Base-by-base conservation (phyloP, 768 basidiomycete species). In the Lactifluus echinatus region DNA sequence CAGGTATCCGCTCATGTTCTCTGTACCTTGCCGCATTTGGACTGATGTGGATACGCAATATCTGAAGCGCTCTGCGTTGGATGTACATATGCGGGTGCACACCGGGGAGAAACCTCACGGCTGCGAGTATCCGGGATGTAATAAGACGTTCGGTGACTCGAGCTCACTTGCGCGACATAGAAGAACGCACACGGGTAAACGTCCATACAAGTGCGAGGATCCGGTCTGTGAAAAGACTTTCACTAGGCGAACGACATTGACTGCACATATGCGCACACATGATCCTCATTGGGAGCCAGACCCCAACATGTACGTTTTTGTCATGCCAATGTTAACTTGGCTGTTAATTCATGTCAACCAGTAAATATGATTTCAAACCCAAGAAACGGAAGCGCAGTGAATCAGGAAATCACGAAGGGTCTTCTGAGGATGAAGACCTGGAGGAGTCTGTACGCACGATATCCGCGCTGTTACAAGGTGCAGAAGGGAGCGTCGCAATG, bases 71-170 rank as follows among this genome's bases (percentile, higher is more conserved):
- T 93, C 91, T 19, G 92, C 92, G 26, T 74, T 95, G 56, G 89
- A 89, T 59, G 92, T 95, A 2, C 93, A 95, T 69, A 76, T 79
- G 50, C 84, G 93, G 19, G 89, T 92, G 2, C 93, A 95, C 68
- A 93, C 93, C 4, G 93, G 93, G 37, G 93, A 95, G 73, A 89
- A 91, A 65, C 93, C 93, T 10, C 93, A 95, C 69, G 80, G 77
- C 48, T 95, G 93, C 73, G 89, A 91, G 73, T 91, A 92, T 68
- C 87, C 87, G 2, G 87, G 82, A 8, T 95, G 92, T 70, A 80
- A 79, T 48, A 91, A 88, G 74, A 88, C 87, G 0, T 95, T 94
- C 72, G 84, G 88, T 46, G 92, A 95, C 68, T 94, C 92, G 3
- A 92, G 90, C 66, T 89, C 87, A 72, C 79, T 95, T 44, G 92